Evolutionary conservation across 2,329 filamentous ascomycete species (phyloP).

Genomic region (Colletotrichum cuscutae): DNA sequence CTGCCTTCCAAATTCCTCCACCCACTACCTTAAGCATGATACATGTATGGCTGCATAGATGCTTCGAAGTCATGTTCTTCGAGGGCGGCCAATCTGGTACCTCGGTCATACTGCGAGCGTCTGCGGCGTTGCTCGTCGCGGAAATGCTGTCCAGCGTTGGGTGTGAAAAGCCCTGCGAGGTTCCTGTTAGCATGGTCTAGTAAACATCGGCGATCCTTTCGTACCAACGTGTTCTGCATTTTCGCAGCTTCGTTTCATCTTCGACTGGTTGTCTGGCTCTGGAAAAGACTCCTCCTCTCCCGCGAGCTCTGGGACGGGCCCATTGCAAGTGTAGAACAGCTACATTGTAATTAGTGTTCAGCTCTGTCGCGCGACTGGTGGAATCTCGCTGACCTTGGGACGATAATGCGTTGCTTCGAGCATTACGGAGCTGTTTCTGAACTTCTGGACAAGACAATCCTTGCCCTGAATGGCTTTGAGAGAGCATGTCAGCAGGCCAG

Average conservation of each 20-base stretch:
- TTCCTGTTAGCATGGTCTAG: neutral
- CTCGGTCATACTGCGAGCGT: constrained; percentile 83
- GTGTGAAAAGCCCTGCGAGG: constrained; percentile 78
- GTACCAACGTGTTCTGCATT: constrained; percentile 86
- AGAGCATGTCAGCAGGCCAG: constrained; percentile 40
- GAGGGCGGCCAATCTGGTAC: constrained; percentile 76
- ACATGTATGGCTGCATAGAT: constrained; percentile 48
- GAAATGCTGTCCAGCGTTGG: constrained; percentile 78
- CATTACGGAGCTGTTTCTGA: constrained; percentile 97
- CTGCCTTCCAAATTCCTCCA: constrained; percentile 27
- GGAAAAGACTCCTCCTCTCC: constrained; percentile 83
- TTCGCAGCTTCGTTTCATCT: constrained; percentile 87
- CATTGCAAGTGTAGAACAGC: constrained; percentile 64
- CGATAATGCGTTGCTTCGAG: constrained; percentile 83
- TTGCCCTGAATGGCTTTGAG: constrained; percentile 85
- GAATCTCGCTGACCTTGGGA: constrained; percentile 71
- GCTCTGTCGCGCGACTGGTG: no score
- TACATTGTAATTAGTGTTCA: constrained; percentile 38
- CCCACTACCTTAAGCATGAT: constrained; percentile 33
- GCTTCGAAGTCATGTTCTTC: constrained; percentile 69
- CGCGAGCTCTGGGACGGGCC: constrained; percentile 60
- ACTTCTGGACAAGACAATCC: constrained; percentile 92
- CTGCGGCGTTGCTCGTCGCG: constrained; percentile 81
- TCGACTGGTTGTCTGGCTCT: constrained; percentile 82
- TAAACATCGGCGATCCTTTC: constrained; percentile 43